Base-by-base conservation (phyloP, 2,329 filamentous ascomycete species). In the Elsinoe necatrix region DNA sequence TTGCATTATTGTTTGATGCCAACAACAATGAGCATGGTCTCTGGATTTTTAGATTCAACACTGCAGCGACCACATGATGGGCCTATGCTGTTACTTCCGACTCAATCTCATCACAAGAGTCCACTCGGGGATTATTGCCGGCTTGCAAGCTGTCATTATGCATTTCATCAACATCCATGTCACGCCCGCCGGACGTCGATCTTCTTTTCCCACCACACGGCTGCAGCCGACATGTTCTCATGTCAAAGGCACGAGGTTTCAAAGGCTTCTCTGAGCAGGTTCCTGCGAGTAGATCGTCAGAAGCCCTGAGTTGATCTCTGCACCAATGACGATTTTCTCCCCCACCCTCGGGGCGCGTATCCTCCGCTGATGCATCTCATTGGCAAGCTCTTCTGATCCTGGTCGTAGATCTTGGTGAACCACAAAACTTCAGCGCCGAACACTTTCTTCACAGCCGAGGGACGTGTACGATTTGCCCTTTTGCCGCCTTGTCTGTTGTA, bases 291-390 rank as follows among this genome's bases (percentile, higher is more conserved):
- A 52, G 48, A 52, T 52, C 48, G 12, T 35, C 31, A 29, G 14
- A 23, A 37, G 48, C 48, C 48, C 48, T 52, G 48, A 21, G 48
- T 39, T 35, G 48, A 52, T 52, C 48, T 52, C 39, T 52, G 48
- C 48, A 52, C 48, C 29, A 50, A 50, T 50, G 45, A 50, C 45
- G 45, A 50, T 50, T 50, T 11, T 8, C 27, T 14, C 14, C 45
- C 21, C 41, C 41, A 45, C 41, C 23, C 41, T n/a, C 11, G 41
- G 18, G 12, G 41, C 41, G 23, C 18, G 2, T 9, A 23, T 18
- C 9, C 11, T 43, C 27, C 41, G 41, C 18, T 11, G 4, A 14
- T 21, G 41, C 16, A 23, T 43, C 20, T 43, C 41, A 43, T 43
- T 43, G 41, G 41, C 41, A 45, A 18, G 18, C 41, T 20, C 9